Conservation (phyloP, 805 yeast genomes). For the Blastobotrys muscicola region DNA sequence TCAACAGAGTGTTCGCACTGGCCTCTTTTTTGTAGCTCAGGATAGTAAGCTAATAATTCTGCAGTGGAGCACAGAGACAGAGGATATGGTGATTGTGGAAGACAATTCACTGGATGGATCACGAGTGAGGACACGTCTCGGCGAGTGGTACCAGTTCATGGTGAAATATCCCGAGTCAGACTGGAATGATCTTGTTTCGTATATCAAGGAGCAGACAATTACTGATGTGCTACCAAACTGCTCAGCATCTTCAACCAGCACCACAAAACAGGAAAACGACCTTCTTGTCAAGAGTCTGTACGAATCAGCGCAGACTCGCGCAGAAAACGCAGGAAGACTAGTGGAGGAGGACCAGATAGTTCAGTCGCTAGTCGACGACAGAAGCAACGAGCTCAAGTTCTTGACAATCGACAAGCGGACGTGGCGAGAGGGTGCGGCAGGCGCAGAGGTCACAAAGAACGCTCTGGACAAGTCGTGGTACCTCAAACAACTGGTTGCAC, state of each 20-base stretch:
- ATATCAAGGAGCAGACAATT: constrained; percentile 23
- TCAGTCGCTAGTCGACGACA: constrained; percentile 27
- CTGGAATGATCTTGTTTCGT: constrained; percentile 24
- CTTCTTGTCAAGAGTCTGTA: constrained; percentile 32
- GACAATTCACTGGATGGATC: constrained; percentile 25
- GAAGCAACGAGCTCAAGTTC: constrained; percentile 32
- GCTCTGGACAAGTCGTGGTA: constrained; percentile 57
- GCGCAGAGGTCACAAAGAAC: constrained; percentile 39
- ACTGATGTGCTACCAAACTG: constrained; percentile 22
- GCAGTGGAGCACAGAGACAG: constrained; percentile 32
- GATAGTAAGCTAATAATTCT: constrained; percentile 30
- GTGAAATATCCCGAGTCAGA: constrained; percentile 31
- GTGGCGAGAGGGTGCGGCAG: constrained; percentile 29
- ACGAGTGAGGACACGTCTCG: constrained; percentile 24
- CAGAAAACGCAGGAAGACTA: not conserved
- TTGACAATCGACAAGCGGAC: constrained; percentile 36
- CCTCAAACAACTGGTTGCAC: constrained; percentile 30
- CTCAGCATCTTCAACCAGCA: constrained; percentile 35
- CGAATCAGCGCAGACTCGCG: constrained; percentile 22
- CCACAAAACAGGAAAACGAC: constrained; percentile 43
- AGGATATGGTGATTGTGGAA: constrained; percentile 23
- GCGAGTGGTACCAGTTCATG: constrained; percentile 32
- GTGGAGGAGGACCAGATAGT: constrained; percentile 27
- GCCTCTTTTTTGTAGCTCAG: constrained; percentile 26
- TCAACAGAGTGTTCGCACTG: constrained; percentile 32